Evolutionary conservation across 139 green algal species (phyloP), one percentile per base, ranked within the genome.

Genomic region (Nannochloris sp.): DNA sequence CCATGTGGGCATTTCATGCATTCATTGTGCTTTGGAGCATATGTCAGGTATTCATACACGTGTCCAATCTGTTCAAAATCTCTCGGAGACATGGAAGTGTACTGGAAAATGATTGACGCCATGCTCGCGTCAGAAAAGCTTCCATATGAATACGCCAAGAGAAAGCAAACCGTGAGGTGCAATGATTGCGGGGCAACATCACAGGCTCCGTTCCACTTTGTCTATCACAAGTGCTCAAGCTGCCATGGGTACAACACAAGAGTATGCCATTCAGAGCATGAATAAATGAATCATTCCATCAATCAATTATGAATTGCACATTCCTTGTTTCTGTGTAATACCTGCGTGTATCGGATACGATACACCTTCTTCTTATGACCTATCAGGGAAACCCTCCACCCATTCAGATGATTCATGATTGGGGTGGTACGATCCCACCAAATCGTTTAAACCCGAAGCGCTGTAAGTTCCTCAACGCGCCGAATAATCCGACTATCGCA

Each of bases 1-100:
- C 87, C 87, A 5, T 98, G 92, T 64, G 92, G 92, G 23, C 92
- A 98, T 77, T 91, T 97, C 70, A 88, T 98, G 88, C 92, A 98
- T 81, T 89, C 77, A 31, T 71, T 71, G 55, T 98, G 92, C 82
- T 98, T 97, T 73, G 76, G 76, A 9, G 78, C 81, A 61, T 95
- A 96, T 75, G 90, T 82, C 9, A 80, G 75, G 51, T 88, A 91
- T 76, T 83, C 88, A 66, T 96, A 95, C 78, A 95, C 85, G 31
- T 98, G 92, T 81, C 92, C 92, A 43, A 74, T 97, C 10, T 98
- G 92, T 85, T 83, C 70, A 80, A 97, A 96, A 75, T 85, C 68
- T 57, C 75, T 96, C 29, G 92, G 92, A 5, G 92, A 98, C 76
- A 96, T 98, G 92, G 74, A 50, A n/a, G 82, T 95, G 48, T 98